These are phyloP conservation scores for Pleurostoma richardsiae DNA, from an alignment of 2,329 filamentous ascomycete genomes.

Conservation along the genomic window DNA sequence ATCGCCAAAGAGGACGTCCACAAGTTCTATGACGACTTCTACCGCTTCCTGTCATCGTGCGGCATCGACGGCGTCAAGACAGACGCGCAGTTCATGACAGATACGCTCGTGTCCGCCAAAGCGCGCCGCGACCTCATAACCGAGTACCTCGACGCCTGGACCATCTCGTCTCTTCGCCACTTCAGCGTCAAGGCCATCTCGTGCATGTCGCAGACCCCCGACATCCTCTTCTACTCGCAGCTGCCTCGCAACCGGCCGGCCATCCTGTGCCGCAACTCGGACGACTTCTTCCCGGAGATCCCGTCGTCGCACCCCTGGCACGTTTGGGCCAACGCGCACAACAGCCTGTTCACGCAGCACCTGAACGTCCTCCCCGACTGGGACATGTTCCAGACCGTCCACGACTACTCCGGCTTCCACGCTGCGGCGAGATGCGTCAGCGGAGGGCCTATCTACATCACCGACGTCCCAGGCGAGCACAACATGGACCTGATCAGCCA, in stretches of 20 bases:
- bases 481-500: slow-evolving; percentile 69
- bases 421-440: slow-evolving; percentile 85
- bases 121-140: slow-evolving; percentile 67
- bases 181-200: slow-evolving; percentile 77
- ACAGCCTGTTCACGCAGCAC: slow-evolving; percentile 74
- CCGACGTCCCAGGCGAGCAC: slow-evolving; percentile 80
- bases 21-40: slow-evolving; percentile 87
- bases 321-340: slow-evolving; percentile 90
- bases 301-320: slow-evolving; percentile 87
- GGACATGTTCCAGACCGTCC: slow-evolving; percentile 65
- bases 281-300: slow-evolving; percentile 85
- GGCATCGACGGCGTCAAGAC: slow-evolving; percentile 89
- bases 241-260: slow-evolving; percentile 70
- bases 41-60: slow-evolving; percentile 66
- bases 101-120: slow-evolving; percentile 64
- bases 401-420: slow-evolving; percentile 74
- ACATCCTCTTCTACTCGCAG: slow-evolving; percentile 80
- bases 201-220: slow-evolving; percentile 91
- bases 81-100: slow-evolving; percentile 86
- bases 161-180: slow-evolving; percentile 67
- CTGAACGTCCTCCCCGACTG: slow-evolving; percentile 83
- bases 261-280: slow-evolving; percentile 78
- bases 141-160: slow-evolving; percentile 84
- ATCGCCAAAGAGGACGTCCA: slow-evolving; percentile 70
- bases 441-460: slow-evolving; percentile 92